A percentile compares a stretch with the other conserved stretches of the same genome.
Conservation (phyloP, 805 yeast genomes). For the Priceomyces carsonii region DNA sequence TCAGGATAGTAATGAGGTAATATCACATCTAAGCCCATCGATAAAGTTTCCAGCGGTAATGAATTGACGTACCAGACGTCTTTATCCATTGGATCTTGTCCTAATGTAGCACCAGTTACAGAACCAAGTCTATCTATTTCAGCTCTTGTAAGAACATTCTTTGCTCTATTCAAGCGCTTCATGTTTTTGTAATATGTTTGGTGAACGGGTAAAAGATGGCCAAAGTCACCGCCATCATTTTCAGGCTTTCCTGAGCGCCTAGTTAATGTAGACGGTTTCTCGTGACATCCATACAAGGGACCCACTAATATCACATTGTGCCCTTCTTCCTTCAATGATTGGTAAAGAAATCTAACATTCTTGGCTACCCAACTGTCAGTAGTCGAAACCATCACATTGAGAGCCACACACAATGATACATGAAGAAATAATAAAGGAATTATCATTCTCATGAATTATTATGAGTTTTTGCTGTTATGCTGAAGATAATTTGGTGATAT, state of each 20-base stretch:
- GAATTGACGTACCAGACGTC: conserved; percentile 36
- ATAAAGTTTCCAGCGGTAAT: conserved; percentile 23
- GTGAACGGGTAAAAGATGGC: conserved; percentile 30
- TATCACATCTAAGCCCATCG: conserved; percentile 25
- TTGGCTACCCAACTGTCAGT: conserved; percentile 41
- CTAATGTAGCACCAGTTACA: conserved; percentile 18
- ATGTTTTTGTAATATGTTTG: conserved; percentile 28
- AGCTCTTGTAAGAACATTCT: conserved; percentile 6
- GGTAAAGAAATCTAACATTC: conserved; percentile 28
- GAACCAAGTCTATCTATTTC: conserved; percentile 6
- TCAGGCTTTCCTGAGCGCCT: conserved; percentile 1
- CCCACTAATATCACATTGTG: conserved; percentile 35
- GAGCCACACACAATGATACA: conserved; percentile 9
- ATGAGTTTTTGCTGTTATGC: too few relatives aligned
- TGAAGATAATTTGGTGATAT: too few relatives aligned
- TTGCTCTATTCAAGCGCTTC: conserved; percentile 11
- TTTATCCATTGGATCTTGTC: conserved; percentile 35
- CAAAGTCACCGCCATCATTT: conserved; percentile 34
- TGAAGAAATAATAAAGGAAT: too few relatives aligned
- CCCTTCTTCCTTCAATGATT: conserved; percentile 26
- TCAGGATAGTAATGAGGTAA: conserved; percentile 24
- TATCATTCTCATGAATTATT: too few relatives aligned
- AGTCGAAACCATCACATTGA: conserved; percentile 31
- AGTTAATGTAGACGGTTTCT: conserved; percentile 3
- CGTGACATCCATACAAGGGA: conserved; percentile 20